Evolutionary conservation across 2,329 filamentous ascomycete genomes (phyloP), one percentile per base, ranked within the genome.

Genomic region (Aspergillus ochraceus): DNA sequence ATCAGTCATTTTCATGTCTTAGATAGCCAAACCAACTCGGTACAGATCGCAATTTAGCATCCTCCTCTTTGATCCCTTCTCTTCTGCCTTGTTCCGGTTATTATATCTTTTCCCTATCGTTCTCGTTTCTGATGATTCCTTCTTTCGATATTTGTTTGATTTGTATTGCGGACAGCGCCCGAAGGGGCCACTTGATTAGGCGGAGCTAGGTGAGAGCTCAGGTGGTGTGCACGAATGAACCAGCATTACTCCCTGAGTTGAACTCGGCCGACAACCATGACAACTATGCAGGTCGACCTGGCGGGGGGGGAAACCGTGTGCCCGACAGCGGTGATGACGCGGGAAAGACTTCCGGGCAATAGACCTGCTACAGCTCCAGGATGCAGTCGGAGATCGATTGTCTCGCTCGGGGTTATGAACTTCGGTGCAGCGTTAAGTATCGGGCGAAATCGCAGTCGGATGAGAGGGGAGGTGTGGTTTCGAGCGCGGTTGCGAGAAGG

Each of bases 361-460:
- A 71, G 68, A 69, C 69, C 67, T 67, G 71, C 70, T 74, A 73
- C 67, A 66, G 70, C 70, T 68, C 71, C 69, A 70, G 68, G 60
- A 64, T 57, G 58, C 60, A 66, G 60, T 57, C 45, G 47, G 52
- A 49, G 57, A 64, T 57, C 51, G 52, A 54, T 54, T 54, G 52
- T 54, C 59, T 54, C 55, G 58, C 26, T 47, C 50, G 51, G 55
- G 52, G 29, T 50, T 45, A 64, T 64, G 59, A 61, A 59, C 58
- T 52, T 52, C 51, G 57, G 17, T 29, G 8, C n/a, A 26, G 46
- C 24, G 54, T 46, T 49, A 39, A 56, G 52, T 29, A 47, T 42
- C 49, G 56, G 42, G 54, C 47, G 45, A 42, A 49, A 46, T 55
- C 56, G 59, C 53, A 57, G 54, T 50, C 47, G 52, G 59, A 49